phyloP scores from a whole-genome alignment of 2,329 filamentous ascomycete genomes.

The Penicillium frequentans region DNA sequence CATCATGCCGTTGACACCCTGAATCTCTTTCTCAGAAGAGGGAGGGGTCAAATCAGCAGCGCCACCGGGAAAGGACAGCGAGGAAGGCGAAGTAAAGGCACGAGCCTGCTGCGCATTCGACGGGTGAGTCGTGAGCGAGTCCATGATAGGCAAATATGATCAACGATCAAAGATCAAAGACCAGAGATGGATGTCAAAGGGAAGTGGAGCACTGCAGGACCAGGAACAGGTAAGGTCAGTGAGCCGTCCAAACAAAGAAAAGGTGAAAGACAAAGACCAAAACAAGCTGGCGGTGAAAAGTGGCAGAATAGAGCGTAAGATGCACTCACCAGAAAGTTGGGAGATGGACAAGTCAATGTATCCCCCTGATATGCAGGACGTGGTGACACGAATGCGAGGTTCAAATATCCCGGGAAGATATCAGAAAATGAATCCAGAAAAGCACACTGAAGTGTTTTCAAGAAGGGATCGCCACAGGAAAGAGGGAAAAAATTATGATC shows the following conservation, averaged over 20 bases:
- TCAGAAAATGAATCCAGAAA: conserved; percentile 25
- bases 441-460: conserved; percentile 42
- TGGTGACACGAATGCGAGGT: conserved; percentile 8
- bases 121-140: conserved; percentile 87
- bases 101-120: conserved; percentile 89
- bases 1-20: conserved; percentile 49
- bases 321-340: conserved; percentile 59
- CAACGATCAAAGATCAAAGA: conserved; percentile 10
- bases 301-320: conserved; percentile 10
- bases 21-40: conserved; percentile 65
- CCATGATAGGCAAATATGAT: conserved; percentile 60
- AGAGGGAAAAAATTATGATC: conserved; percentile 10
- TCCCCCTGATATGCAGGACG: conserved; percentile 59
- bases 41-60: conserved; percentile 81
- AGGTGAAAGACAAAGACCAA: not conserved
- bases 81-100: conserved; percentile 90
- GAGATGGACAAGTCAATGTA: conserved; percentile 99
- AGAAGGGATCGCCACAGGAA: conserved; percentile 9
- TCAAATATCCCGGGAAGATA: not conserved
- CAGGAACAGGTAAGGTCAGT: not conserved
- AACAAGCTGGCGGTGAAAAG: conserved; percentile 6
- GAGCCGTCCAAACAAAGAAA: not conserved
- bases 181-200: not conserved
- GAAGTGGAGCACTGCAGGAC: not conserved
- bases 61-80: conserved; percentile 86